Evolutionary conservation across 352 stramenopile species (phyloP).

Genomic region (Pythium myriotylum): DNA sequence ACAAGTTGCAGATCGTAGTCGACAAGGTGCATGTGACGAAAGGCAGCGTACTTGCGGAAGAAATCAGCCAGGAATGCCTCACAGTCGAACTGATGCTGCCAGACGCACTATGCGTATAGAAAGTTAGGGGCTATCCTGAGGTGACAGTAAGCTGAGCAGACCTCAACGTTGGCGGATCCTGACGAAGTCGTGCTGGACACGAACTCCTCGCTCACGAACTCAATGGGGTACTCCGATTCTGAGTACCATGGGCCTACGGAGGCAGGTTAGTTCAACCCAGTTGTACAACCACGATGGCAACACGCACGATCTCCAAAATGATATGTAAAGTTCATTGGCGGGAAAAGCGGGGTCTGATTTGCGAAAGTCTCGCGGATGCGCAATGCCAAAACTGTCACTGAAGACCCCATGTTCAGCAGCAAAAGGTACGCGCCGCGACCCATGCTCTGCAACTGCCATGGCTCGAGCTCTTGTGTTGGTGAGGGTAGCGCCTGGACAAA

Average conservation of each 20-base stretch:
- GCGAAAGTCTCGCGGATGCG: neutral
- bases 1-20: conserved; percentile 68
- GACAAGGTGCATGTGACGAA: conserved; percentile 46
- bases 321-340: neutral
- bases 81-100: conserved; percentile 57
- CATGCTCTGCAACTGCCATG: conserved; percentile 50
- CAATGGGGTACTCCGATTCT: conserved; percentile 21
- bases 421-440: conserved; percentile 41
- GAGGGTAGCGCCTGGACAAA: conserved; percentile 42
- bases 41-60: conserved; percentile 42
- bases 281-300: neutral
- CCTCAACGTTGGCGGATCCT: conserved; percentile 1
- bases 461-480: conserved; percentile 33
- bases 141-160: neutral
- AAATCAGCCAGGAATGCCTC: conserved; percentile 58
- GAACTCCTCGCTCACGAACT: conserved; percentile 9
- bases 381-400: conserved; percentile 39
- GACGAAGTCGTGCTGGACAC: neutral
- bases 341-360: neutral
- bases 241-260: conserved; percentile 20
- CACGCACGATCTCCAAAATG: conserved; percentile 17
- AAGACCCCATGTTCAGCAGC: conserved; percentile 46
- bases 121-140: neutral
- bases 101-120: conserved; percentile 32
- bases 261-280: neutral